Evolutionary conservation across 2,329 filamentous ascomycete genomes (phyloP).

Genomic region (Cladosporium sp.): DNA sequence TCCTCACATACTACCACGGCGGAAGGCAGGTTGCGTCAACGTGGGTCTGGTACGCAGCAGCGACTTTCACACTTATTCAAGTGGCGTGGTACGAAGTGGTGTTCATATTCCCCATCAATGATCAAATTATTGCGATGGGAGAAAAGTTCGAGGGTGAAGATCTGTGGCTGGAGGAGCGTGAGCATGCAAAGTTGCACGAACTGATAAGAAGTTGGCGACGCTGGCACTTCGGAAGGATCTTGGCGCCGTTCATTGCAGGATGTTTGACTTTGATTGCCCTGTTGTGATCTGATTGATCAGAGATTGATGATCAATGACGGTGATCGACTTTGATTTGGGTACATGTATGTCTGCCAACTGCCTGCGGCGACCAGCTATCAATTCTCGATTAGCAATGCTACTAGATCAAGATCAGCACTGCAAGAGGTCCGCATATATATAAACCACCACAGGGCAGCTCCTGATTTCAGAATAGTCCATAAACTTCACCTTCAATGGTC

Average conservation of each 20-base stretch:
- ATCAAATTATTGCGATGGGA: constrained; percentile 9
- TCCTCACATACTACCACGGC: background rate
- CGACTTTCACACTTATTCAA: background rate
- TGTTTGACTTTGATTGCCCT: constrained; percentile 1
- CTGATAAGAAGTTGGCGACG: background rate
- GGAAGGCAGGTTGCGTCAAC: background rate
- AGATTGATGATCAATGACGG: background rate
- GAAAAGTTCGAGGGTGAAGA: background rate
- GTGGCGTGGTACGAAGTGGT: constrained; percentile 18
- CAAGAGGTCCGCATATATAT: no score
- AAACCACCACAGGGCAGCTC: no score
- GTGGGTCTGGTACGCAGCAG: constrained; percentile 5
- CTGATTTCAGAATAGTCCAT: no score
- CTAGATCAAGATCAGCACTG: no score
- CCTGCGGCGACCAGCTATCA: no score
- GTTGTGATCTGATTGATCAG: background rate
- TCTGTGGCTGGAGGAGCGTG: background rate
- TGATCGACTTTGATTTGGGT: no score
- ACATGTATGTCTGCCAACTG: no score
- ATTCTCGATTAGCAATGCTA: no score
- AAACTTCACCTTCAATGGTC: no score
- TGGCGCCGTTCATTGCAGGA: background rate
- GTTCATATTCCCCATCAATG: constrained; percentile 15
- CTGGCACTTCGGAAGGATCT: constrained; percentile 1
- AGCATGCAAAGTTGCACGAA: background rate